phyloP scores from a whole-genome alignment of 2,329 filamentous ascomycete species.

The Pyrenophora teres region DNA sequence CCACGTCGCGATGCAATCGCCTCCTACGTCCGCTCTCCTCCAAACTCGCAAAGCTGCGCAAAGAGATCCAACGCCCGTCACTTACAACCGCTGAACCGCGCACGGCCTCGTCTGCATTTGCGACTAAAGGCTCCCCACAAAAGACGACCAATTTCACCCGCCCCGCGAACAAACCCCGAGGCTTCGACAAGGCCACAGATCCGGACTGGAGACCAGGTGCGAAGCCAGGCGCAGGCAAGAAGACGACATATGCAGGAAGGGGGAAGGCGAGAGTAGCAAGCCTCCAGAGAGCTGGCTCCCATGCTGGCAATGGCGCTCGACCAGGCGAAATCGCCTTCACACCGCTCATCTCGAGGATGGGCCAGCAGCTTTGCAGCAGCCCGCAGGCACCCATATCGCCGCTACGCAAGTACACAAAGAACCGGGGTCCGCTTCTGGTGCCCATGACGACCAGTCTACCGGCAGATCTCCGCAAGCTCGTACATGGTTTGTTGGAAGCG shows the following conservation, averaged over 20 bases:
- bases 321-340: constrained; percentile 45
- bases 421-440: constrained; percentile 30
- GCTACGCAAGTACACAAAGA: constrained; percentile 26
- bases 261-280: constrained; percentile 22
- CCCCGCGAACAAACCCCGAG: constrained; percentile 34
- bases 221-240: constrained; percentile 31
- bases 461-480: constrained; percentile 34
- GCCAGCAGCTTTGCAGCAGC: constrained; percentile 34
- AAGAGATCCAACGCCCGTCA: constrained; percentile 35
- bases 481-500: constrained; percentile 38
- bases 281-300: background rate
- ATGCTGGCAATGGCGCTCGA: constrained; percentile 13
- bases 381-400: constrained; percentile 39
- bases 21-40: constrained; percentile 50
- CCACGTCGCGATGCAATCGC: constrained; percentile 50
- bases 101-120: constrained; percentile 28
- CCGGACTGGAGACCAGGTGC: constrained; percentile 45
- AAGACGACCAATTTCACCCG: constrained; percentile 36
- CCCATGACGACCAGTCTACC: constrained; percentile 28
- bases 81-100: constrained; percentile 26
- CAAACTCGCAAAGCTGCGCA: constrained; percentile 47
- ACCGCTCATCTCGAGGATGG: constrained; percentile 41
- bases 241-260: constrained; percentile 43
- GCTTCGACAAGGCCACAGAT: constrained; percentile 41
- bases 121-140: constrained; percentile 31